Evolutionary conservation across 176 grass and related monocot genomes (phyloP), one percentile per base, ranked within the genome.

Genomic region (Ananas comosus): DNA sequence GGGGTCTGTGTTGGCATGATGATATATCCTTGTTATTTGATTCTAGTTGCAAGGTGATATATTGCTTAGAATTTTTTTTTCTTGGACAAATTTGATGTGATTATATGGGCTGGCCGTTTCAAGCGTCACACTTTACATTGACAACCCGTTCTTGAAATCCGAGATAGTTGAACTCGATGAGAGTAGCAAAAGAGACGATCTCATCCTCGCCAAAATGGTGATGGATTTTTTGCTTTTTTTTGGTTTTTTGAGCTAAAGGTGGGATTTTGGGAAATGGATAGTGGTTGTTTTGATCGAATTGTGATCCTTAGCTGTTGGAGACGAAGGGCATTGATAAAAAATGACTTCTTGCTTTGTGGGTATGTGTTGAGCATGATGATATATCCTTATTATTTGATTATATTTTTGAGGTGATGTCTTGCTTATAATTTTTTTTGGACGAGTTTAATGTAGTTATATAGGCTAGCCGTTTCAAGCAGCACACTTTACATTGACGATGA

Each of bases 1-100:
- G 9, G 11, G 50, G 13, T 48, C 66, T 52, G 3, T 58, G 12
- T 9, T 66, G 18, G 12, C 13, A 66, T 66, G 9, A 57, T 57
- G 25, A 27, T 57, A 57, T 57, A 57, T 57, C 0, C 53, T 17
- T 57, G 13, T 57, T 16, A 16, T 59, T 59, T 9, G 14, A 17
- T 17, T 14, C 16, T 59, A 17, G 16, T 21, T 59, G 19, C 4
- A 59, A 17, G 3, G 4, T 17, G 54, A 19, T 59, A 11, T 17
- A 49, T 56, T 4, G 11, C 8, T 47, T 70, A 11, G 48, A 67
- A 13, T 78, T 66, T 70, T 69, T 69, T 51, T 70, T 48, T 51
- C 48, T 49, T 13, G 63, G 17, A 42, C n/a, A 67, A 67, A 78
- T 70, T 53, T 78, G 75, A 33, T 42, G 33, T 42, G 33, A 42